phyloP scores from a whole-genome alignment of 83 land plant genomes.

The Isoetes engelmannii region DNA sequence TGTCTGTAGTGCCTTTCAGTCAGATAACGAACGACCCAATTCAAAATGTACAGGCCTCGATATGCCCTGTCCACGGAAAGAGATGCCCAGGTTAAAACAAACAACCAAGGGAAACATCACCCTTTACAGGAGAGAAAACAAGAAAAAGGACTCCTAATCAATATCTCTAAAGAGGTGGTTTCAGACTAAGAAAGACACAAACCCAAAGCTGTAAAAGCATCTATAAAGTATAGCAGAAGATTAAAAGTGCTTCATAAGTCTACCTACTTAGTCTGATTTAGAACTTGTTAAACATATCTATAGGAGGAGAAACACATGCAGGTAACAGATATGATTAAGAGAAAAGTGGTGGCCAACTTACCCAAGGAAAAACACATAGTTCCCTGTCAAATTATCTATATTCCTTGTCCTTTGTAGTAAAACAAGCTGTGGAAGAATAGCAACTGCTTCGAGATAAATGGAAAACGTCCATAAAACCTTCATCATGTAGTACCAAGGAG shows the following conservation, averaged over 20 bases:
- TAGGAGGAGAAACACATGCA: too few species aligned
- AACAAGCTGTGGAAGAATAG: slow-evolving; percentile 86
- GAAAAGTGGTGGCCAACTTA: slow-evolving; percentile 15
- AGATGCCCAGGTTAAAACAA: not conserved
- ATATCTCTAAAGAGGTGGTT: not conserved
- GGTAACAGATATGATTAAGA: too few species aligned
- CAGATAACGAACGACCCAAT: slow-evolving; percentile 77
- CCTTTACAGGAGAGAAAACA: not conserved
- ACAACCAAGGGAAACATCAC: not conserved
- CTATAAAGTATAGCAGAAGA: too few species aligned
- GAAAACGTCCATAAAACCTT: slow-evolving; percentile 92
- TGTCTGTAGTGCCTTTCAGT: slow-evolving; percentile 52
- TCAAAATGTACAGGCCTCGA: slow-evolving; percentile 59
- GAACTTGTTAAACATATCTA: too few species aligned
- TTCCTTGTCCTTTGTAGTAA: slow-evolving; percentile 74
- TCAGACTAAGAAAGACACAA: too few species aligned
- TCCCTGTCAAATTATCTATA: slow-evolving; percentile 85
- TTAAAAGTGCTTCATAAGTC: not conserved
- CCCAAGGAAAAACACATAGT: slow-evolving; percentile 95
- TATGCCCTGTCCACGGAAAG: slow-evolving; percentile 54
- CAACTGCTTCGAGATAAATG: slow-evolving; percentile 83
- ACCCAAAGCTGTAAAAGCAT: too few species aligned
- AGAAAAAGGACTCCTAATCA: not conserved
- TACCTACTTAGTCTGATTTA: not conserved
- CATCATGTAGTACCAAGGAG: slow-evolving; percentile 1